Evolutionary conservation across 345 rosid species (phyloP), one percentile per base, ranked within the genome.

Genomic region (Camelina hispida): DNA sequence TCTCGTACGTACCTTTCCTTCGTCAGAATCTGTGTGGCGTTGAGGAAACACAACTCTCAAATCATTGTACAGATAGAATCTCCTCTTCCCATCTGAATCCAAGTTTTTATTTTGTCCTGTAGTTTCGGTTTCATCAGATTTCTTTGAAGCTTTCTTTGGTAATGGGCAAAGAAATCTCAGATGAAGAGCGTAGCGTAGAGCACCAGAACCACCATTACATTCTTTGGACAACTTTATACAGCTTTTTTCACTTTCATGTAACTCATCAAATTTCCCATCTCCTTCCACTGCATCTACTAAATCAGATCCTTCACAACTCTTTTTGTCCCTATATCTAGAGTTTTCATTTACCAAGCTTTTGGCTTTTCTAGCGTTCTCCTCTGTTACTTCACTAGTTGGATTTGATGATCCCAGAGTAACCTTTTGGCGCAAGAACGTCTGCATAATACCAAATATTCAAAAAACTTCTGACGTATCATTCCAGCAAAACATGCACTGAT

Each of bases 351-450:
- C 61, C 59, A 14, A 35, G 54, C 79, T 77, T 48, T 78, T 74
- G 55, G 53, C 73, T 66, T 83, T 83, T 47, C 70, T 42, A 22
- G 80, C 62, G 50, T 73, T 81, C 52, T 79, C 53, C 54, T 65
- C 69, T 75, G 85, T 84, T 77, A 67, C 59, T 74, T 85, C 87
- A 9, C 54, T 65, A 0, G 79, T 80, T 57, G 83, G 69, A 78
- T 74, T 79, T 71, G 86, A 69, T 72, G 98, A 86, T 55, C 86
- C 95, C 62, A 91, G 73, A 23, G 88, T 89, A 56, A 85, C 87
- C 89, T 90, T 94, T 81, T 91, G 96, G 42, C 96, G 94, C 85
- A 89, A 69, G 82, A 94, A 94, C 53, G 98, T 94, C 98, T 94
- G 68, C 48, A 79, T 7, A 23, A 61, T 22, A 61, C 51, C 32